phyloP scores from a whole-genome alignment of 805 yeast genomes.

The Metschnikowia anglica region DNA sequence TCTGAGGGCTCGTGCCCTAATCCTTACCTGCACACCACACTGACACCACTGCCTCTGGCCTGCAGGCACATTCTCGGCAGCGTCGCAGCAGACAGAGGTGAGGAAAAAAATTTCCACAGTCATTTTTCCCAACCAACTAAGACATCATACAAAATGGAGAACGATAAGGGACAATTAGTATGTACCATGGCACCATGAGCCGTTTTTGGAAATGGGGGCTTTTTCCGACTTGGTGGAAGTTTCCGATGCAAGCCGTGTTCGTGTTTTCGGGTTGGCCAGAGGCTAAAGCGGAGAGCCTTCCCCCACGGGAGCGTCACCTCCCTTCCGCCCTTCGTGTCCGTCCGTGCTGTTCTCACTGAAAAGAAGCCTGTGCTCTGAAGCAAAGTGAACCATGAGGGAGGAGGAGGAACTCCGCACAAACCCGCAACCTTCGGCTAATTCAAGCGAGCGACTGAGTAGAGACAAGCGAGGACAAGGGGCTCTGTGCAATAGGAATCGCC shows the following conservation, averaged over 20 bases:
- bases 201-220: no score
- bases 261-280: no score
- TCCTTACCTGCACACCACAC: conserved; percentile 4
- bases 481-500: not conserved
- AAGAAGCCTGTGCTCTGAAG: no score
- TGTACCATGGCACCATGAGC: conserved; percentile 45
- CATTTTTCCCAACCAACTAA: conserved; percentile 12
- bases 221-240: not conserved
- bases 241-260: not conserved
- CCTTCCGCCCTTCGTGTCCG: no score
- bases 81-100: conserved; percentile 10
- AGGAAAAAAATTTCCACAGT: conserved; percentile 19
- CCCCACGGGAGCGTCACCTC: no score
- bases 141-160: conserved; percentile 79
- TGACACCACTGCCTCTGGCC: conserved; percentile 1
- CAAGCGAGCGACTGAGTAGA: no score
- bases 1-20: conserved; percentile 19
- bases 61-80: conserved; percentile 10
- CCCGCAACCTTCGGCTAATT: no score
- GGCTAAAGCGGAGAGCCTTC: no score
- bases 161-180: conserved; percentile 99
- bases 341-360: no score
- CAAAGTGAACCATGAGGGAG: no score
- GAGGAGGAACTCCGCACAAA: no score
- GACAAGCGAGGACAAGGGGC: no score